A percentile compares a stretch with the other conserved stretches of the same genome.
Conservation (phyloP, 106 monocot genomes). For the Iris macrosiphon region DNA sequence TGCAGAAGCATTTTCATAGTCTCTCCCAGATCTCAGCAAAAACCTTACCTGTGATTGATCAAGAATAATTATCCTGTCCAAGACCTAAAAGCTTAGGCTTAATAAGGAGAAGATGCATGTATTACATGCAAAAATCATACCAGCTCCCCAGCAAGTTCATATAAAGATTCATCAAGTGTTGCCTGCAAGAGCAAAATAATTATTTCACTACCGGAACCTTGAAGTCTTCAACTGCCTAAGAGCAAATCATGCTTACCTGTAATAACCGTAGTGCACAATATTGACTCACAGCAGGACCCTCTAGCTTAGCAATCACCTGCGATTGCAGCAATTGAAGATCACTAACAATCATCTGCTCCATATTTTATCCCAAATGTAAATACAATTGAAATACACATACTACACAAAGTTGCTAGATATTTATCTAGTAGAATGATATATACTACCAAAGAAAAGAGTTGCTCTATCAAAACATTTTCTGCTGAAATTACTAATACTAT, state of each 20-base stretch:
- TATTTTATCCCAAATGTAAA: too few species aligned
- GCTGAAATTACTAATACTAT: too few species aligned
- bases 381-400: too few species aligned
- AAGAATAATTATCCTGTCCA: constrained; percentile 1
- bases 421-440: too few species aligned
- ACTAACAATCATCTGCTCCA: too few species aligned
- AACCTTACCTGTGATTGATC: constrained; percentile 75
- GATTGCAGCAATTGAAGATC: constrained; percentile 3
- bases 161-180: constrained; percentile 94
- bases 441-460: too few species aligned
- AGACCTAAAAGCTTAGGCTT: neutral
- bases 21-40: constrained; percentile 92
- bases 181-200: constrained; percentile 41
- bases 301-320: constrained; percentile 98
- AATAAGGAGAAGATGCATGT: constrained; percentile 6
- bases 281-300: constrained; percentile 98
- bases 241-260: constrained; percentile 48
- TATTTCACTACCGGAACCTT: neutral
- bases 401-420: too few species aligned
- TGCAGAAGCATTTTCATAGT: constrained; percentile 66
- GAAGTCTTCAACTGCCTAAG: neutral
- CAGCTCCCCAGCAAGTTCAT: constrained; percentile 99
- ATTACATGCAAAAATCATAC: constrained; percentile 39
- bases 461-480: too few species aligned
- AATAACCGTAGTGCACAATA: constrained; percentile 97